Base-by-base conservation (phyloP, 495 filamentous ascomycete genomes). In the Aspergillus ostianus region DNA sequence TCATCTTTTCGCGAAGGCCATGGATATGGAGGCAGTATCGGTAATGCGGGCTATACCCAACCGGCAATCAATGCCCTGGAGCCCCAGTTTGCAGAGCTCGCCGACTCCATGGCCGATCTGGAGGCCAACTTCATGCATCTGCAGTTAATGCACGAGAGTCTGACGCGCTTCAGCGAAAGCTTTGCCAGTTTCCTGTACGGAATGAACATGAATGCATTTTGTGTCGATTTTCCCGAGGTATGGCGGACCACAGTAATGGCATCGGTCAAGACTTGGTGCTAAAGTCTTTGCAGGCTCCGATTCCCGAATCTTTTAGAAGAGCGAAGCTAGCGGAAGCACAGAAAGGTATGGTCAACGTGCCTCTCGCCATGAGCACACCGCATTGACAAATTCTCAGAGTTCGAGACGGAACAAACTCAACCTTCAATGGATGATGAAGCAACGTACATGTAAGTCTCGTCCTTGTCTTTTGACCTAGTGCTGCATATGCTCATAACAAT, bases 201-300 rank as follows among this genome's bases (percentile, higher is more conserved):
- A 4, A 69, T 98, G 72, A 97, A 98, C 65, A 95, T 98, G 91
- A 98, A 97, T 73, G 94, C 95, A 5, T 98, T 97, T 69, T 98
- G 94, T 71, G 93, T 98, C 44, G 94, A 98, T 75, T 98, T 98
- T 70, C 90, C 92, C 0, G 95, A 98, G 85, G 92, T 93, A 77
- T 56, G 66, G 26, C 21, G 20, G 49, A 26, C 12, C 26, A 32
- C 15, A 4, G 36, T 17, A 12, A 17, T 41, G 12, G 12, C 36
- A 17, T 41, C 36, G 36, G 36, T 13, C 36, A 17, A 41, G 36
- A 41, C 36, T 41, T 41, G 2, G 45, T 41, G 20, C 54, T 68
- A 32, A 64, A 60, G 47, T 51, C 44, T n/a, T 17, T 7, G 36
- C 58, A 89, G 86, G 84, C 85, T 29, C 86, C 86, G 4, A 82